Base-by-base conservation (phyloP, 495 filamentous ascomycete species). In the Penicillium psychrofluorescens region DNA sequence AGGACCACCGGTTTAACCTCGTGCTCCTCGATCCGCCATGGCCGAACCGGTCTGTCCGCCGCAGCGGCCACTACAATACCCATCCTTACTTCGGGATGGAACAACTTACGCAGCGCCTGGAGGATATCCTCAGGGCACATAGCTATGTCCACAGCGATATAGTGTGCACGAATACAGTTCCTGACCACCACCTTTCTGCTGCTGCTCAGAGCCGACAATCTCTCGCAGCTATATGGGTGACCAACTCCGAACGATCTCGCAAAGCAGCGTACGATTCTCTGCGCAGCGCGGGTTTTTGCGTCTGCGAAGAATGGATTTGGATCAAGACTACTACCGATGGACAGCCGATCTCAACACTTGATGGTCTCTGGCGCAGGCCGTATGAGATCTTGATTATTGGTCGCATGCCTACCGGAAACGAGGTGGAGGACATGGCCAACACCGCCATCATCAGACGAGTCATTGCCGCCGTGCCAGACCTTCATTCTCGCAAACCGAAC, bases 11-110 rank as follows among this genome's bases (percentile, higher is more conserved):
- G 41, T 95, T 95, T 65, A 74, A 91, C 57, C 68, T 95, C 32
- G 77, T 96, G 37, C 62, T 95, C 16, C 74, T 97, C 7, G 92
- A 97, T 58, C 92, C 92, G 13, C 92, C 92, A 3, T 98, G 91
- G 91, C 84, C 88, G 2, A 96, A 95, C 56, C 75, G 78, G n/a
- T 95, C 89, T 15, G 92, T 83, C 8, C 75, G 76, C 41, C 79
- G 90, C 12, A 83, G 82, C 40, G 63, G 66, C 11, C 70, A 75
- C 13, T 96, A 96, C 62, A 49, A 57, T 1, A 82, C 77, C n/a
- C 67, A 72, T 10, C 52, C 66, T 8, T 65, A 68, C 38, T 40
- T 47, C 8, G 62, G 64, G 22, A 59, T 62, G 42, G 57, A 64
- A 5, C 7, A 41, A 8, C 53, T 73, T 3, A 61, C 58, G 10